Evolutionary conservation across 345 rosid species (phyloP).

Genomic region (Camelina neglecta): DNA sequence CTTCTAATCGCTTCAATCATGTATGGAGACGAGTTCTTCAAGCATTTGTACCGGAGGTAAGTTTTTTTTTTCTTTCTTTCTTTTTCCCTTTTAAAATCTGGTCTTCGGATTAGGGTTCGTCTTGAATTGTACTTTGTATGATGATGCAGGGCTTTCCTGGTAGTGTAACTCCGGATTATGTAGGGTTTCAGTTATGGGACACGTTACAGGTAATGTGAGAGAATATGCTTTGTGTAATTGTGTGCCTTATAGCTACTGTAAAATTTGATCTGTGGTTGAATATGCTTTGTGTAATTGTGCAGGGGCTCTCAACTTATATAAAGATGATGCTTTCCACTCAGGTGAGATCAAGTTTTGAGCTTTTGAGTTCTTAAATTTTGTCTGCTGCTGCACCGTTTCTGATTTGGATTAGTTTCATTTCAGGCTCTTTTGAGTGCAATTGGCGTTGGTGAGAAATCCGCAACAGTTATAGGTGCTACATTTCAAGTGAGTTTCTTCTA

Average conservation of each 20-base stretch:
- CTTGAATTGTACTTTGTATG: slow-evolving; percentile 6
- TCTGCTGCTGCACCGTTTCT: neutral
- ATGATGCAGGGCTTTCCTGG: slow-evolving; percentile 78
- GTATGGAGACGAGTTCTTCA: slow-evolving; percentile 81
- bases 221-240: neutral
- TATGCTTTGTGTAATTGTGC: too few species aligned
- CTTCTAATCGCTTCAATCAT: slow-evolving; percentile 66
- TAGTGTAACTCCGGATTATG: slow-evolving; percentile 92
- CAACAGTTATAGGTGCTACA: slow-evolving; percentile 92
- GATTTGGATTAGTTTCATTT: slow-evolving; percentile 15
- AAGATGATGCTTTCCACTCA: slow-evolving; percentile 98
- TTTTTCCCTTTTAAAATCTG: neutral
- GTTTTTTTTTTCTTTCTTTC: slow-evolving; percentile 7
- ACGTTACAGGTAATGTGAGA: slow-evolving; percentile 67
- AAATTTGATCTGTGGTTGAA: neutral
- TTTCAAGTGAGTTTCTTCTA: slow-evolving; percentile 64
- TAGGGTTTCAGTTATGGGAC: slow-evolving; percentile 90
- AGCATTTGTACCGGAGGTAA: slow-evolving; percentile 94
- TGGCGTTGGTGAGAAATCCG: slow-evolving; percentile 97
- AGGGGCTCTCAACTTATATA: slow-evolving; percentile 94
- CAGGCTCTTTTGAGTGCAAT: slow-evolving; percentile 94
- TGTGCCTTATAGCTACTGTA: slow-evolving; percentile 10
- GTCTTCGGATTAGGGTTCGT: slow-evolving; percentile 12
- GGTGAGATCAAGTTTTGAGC: slow-evolving; percentile 51
- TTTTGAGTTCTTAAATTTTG: neutral